Conservation (phyloP, 495 filamentous ascomycete species). For the Chaetomidium leptoderma region DNA sequence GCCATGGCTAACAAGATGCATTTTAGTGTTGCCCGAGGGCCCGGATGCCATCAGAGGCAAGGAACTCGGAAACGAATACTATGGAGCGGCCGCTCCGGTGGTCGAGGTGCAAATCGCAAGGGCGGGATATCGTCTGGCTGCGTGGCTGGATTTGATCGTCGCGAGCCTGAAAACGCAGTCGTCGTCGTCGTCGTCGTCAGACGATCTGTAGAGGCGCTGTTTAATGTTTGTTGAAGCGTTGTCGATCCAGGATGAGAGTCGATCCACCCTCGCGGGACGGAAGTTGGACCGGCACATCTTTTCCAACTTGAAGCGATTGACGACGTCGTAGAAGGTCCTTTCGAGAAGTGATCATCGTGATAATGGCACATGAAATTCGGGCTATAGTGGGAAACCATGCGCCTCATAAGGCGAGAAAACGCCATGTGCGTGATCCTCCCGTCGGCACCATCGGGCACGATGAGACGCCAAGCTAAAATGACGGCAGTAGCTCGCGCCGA, state of each 20-base stretch:
- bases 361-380: not conserved
- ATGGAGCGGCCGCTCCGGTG: constrained; percentile 55
- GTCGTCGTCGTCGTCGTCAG: not conserved
- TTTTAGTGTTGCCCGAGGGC: constrained; percentile 53
- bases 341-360: constrained; percentile 4
- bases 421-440: constrained; percentile 11
- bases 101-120: constrained; percentile 71
- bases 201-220: constrained; percentile 16
- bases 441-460: not conserved
- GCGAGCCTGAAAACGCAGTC: constrained; percentile 21
- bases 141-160: constrained; percentile 57
- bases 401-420: not conserved
- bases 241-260: not conserved
- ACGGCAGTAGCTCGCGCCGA: constrained; percentile 4
- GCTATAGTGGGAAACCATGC: not conserved
- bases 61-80: constrained; percentile 61
- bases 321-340: not conserved
- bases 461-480: not conserved
- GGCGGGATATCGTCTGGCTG: constrained; percentile 64
- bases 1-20: not conserved
- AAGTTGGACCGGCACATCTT: constrained; percentile 11
- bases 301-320: not conserved
- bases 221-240: not conserved
- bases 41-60: constrained; percentile 48
- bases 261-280: constrained; percentile 8